A percentile compares a stretch with the other conserved stretches of the same genome.
phyloP scores from a whole-genome alignment of 257 asterid genomes.

The Primulina eburnea region DNA sequence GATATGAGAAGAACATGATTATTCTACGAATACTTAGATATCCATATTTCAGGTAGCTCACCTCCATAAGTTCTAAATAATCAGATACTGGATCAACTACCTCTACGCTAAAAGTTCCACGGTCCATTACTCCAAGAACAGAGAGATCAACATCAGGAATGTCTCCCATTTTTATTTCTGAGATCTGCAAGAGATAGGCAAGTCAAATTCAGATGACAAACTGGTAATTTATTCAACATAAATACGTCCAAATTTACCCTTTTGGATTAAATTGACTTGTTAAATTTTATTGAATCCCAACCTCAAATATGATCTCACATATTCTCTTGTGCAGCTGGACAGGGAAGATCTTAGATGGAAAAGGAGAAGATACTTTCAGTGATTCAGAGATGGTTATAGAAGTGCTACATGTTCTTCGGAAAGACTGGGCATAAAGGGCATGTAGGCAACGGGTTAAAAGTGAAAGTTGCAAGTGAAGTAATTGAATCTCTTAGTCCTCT shows the following conservation, averaged over 20 bases:
- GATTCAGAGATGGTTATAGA: too few species aligned
- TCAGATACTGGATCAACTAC: conserved; percentile 93
- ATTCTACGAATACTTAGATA: conserved; percentile 5
- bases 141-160: conserved; percentile 82
- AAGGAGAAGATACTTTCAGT: too few species aligned
- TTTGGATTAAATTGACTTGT: neutral
- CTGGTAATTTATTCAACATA: conserved; percentile 1
- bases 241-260: neutral
- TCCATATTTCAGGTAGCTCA: conserved; percentile 31
- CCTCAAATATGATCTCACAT: neutral
- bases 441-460: too few species aligned
- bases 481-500: neutral
- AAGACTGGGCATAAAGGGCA: too few species aligned
- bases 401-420: neutral
- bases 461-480: neutral
- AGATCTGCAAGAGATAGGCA: conserved; percentile 56
- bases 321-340: neutral
- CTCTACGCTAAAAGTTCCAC: conserved; percentile 70
- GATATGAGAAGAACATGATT: neutral
- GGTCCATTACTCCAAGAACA: conserved; percentile 52
- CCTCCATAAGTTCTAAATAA: conserved; percentile 97
- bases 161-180: conserved; percentile 76
- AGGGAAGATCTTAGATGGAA: too few species aligned
- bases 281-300: conserved; percentile 13
- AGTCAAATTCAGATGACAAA: conserved; percentile 30